Evolutionary conservation across 306 rosid genomes (phyloP).

Genomic region (Prunus armeniaca): DNA sequence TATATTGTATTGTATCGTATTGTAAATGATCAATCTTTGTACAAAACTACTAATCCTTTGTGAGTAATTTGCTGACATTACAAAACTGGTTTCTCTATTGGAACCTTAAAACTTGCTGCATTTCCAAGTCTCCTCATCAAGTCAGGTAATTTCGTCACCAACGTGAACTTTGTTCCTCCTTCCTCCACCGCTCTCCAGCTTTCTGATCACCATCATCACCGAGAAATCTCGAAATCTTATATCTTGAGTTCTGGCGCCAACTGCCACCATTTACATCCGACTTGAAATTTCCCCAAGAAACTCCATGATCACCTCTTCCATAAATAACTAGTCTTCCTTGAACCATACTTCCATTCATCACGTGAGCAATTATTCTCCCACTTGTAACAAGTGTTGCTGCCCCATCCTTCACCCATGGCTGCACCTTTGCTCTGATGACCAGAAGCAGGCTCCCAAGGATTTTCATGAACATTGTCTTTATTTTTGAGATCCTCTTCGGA

Average conservation of each 20-base stretch:
- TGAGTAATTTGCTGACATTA: too few relatives aligned
- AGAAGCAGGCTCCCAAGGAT: slow-evolving; percentile 33
- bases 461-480: slow-evolving; percentile 15
- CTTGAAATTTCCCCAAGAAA: slow-evolving; percentile 29
- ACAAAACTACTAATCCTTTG: too few relatives aligned
- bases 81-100: too few relatives aligned
- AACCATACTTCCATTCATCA: not conserved
- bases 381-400: slow-evolving; percentile 20
- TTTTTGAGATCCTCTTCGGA: slow-evolving; percentile 26
- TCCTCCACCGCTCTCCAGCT: slow-evolving; percentile 43
- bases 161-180: slow-evolving; percentile 31
- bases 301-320: slow-evolving; percentile 22
- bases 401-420: slow-evolving; percentile 27
- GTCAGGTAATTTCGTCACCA: too few relatives aligned
- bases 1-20: too few relatives aligned
- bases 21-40: too few relatives aligned
- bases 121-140: too few relatives aligned
- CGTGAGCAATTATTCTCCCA: slow-evolving; percentile 7
- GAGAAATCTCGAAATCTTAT: slow-evolving; percentile 31
- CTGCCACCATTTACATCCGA: slow-evolving; percentile 17
- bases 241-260: slow-evolving; percentile 26
- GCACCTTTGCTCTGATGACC: slow-evolving; percentile 4
- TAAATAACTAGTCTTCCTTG: slow-evolving; percentile 6
- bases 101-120: too few relatives aligned
- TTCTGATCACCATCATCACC: slow-evolving; percentile 33